These are phyloP conservation scores for Pythium diclinum DNA, from an alignment of 352 stramenopile genomes.

Conservation along the genomic window DNA sequence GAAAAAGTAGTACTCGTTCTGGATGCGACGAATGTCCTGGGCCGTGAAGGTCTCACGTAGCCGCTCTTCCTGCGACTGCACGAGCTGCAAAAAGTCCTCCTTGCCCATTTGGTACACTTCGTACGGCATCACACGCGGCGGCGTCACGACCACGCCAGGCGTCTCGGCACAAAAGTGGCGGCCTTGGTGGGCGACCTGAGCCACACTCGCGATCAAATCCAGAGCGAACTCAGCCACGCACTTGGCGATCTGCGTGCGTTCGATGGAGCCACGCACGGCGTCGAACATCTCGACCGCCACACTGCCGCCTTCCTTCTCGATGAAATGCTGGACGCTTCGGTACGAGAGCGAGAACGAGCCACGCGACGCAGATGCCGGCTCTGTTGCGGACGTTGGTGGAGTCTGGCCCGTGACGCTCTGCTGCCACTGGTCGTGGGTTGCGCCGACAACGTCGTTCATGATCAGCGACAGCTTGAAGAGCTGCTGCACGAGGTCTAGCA, in stretches of 20 bases:
- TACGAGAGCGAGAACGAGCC: constrained; percentile 52
- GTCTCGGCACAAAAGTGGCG: constrained; percentile 46
- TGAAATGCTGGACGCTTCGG: constrained; percentile 58
- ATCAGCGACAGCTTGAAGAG: constrained; percentile 52
- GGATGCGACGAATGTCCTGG: constrained; percentile 43
- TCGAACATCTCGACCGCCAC: constrained; percentile 61
- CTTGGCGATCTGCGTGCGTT: constrained; percentile 47
- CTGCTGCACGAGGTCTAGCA: constrained; percentile 48
- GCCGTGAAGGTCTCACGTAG: constrained; percentile 44
- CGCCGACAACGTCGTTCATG: constrained; percentile 46
- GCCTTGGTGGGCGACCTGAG: constrained; percentile 43
- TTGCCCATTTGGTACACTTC: constrained; percentile 54
- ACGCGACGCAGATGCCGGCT: not conserved
- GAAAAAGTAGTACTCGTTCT: constrained; percentile 52
- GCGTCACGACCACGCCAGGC: constrained; percentile 37
- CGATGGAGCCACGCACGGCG: constrained; percentile 34
- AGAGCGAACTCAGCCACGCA: constrained; percentile 48
- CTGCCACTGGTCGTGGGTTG: constrained; percentile 46
- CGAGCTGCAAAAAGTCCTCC: constrained; percentile 42
- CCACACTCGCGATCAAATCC: constrained; percentile 39
- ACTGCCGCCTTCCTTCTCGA: constrained; percentile 52
- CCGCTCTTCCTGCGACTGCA: constrained; percentile 36
- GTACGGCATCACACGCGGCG: constrained; percentile 44
- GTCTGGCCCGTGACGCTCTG: constrained; percentile 28
- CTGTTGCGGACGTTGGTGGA: not conserved